These are phyloP conservation scores for Thelephora terrestris DNA, from an alignment of 1,284 basidiomycete species.

Conservation along the genomic window DNA sequence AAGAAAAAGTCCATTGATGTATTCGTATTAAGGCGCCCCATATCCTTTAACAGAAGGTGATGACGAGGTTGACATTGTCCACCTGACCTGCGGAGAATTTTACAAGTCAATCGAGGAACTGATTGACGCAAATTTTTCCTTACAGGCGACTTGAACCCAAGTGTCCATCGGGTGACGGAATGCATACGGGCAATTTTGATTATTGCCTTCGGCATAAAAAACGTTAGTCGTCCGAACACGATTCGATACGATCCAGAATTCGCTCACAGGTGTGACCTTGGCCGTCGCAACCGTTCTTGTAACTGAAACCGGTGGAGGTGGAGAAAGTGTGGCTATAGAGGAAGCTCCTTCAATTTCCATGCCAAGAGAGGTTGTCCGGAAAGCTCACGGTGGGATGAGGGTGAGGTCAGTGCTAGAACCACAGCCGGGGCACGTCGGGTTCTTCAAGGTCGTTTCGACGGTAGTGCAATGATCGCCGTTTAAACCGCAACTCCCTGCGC, in stretches of 20 bases:
- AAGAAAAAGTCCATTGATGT: no score
- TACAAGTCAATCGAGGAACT: not conserved
- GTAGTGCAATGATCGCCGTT: slow-evolving; percentile 35
- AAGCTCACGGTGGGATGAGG: slow-evolving; percentile 31
- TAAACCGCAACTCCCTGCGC: slow-evolving; percentile 21
- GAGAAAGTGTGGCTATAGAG: slow-evolving; percentile 23
- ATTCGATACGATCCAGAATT: not conserved
- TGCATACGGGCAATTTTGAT: slow-evolving; percentile 23
- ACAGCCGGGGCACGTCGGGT: slow-evolving; percentile 28
- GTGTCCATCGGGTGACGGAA: slow-evolving; percentile 32
- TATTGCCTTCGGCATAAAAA: slow-evolving; percentile 14
- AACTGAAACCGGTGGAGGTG: slow-evolving; percentile 23
- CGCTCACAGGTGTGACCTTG: slow-evolving; percentile 22
- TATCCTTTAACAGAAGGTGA: slow-evolving; percentile 21
- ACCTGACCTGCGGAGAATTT: slow-evolving; percentile 7
- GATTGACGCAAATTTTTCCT: slow-evolving; percentile 16
- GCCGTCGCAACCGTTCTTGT: slow-evolving; percentile 23
- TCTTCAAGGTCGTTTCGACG: slow-evolving; percentile 33
- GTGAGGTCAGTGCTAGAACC: slow-evolving; percentile 35
- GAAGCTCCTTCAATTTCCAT: not conserved
- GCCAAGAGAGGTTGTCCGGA: not conserved
- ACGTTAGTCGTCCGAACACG: not conserved
- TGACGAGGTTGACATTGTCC: slow-evolving; percentile 18
- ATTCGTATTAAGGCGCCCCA: no score
- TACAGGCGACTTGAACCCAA: slow-evolving; percentile 30